Evolutionary conservation across 495 filamentous ascomycete genomes (phyloP).

Genomic region (Parathielavia hyrcaniae): DNA sequence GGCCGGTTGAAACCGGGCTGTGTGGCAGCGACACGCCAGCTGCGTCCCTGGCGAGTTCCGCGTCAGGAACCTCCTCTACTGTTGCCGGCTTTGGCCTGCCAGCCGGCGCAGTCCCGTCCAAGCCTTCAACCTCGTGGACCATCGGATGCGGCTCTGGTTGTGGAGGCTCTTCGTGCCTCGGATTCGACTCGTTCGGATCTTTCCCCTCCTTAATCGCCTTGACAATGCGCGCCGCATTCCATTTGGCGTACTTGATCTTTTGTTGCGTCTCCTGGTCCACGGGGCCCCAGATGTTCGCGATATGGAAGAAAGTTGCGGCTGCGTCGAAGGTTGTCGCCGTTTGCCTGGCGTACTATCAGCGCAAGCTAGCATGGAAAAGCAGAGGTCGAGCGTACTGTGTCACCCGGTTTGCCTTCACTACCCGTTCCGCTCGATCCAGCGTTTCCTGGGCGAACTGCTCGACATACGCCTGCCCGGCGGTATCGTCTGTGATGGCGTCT

Average conservation of each 20-base stretch:
- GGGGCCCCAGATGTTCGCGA: slow-evolving; percentile 74
- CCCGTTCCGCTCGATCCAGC: slow-evolving; percentile 73
- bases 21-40: slow-evolving; percentile 35
- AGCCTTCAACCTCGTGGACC: slow-evolving; percentile 57
- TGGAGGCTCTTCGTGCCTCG: slow-evolving; percentile 48
- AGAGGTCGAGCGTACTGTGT: slow-evolving; percentile 54
- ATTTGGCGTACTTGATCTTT: slow-evolving; percentile 94
- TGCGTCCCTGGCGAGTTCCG: slow-evolving; percentile 33
- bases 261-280: slow-evolving; percentile 69
- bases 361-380: not conserved
- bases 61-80: slow-evolving; percentile 52
- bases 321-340: slow-evolving; percentile 91
- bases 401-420: slow-evolving; percentile 75
- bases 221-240: slow-evolving; percentile 82
- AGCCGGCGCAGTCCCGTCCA: slow-evolving; percentile 30
- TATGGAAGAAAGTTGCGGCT: slow-evolving; percentile 83
- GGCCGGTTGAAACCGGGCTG: slow-evolving; percentile 34
- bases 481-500: slow-evolving; percentile 70
- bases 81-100: slow-evolving; percentile 48
- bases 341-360: slow-evolving; percentile 50
- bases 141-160: slow-evolving; percentile 49
- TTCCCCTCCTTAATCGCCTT: slow-evolving; percentile 87
- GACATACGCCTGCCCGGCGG: slow-evolving; percentile 80
- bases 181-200: slow-evolving; percentile 88
- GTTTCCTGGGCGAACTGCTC: slow-evolving; percentile 90